Evolutionary conservation across 495 filamentous ascomycete genomes (phyloP), one percentile per base, ranked within the genome.

Genomic region (Tricharina praecox): DNA sequence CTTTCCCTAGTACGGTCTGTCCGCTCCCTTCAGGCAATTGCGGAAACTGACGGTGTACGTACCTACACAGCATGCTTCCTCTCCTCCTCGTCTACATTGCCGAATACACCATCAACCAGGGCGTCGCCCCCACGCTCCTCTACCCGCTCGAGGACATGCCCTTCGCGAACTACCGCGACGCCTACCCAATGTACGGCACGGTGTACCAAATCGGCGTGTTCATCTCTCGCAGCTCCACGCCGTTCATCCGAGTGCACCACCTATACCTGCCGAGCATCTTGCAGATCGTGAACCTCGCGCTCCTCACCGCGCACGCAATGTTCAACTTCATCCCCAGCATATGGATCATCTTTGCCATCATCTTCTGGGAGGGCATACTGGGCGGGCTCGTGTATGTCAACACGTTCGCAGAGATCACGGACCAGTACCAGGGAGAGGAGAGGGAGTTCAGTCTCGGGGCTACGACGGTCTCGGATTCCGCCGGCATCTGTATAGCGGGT

Each of bases 71-170:
- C 28, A 46, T 46, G 43, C 67, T 93, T 2, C 90, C 90, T 0
- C 70, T 97, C 8, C 67, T 95, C 33, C 66, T 97, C 20, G 90
- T 97, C 46, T 97, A 93, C 60, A 72, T 93, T 32, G 83, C 85
- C 44, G 90, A 97, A 68, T 96, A 95, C 61, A 87, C 83, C 50
- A 93, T 95, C 64, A 95, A 95, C 65, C 85, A 90, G 65, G 85
- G 85, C 32, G 82, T 97, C 30, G 70, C 81, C 0, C 90, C 88
- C 0, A 93, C 83, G 0, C 70, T 95, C 9, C 75, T 97, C 26
- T 97, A 93, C 62, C 85, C 86, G 0, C 64, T 94, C 8, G 55
- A 69, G 0, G 64, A 69, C 3, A 78, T 78, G 0, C 88, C 88
- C 1, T 94, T 97, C 59, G 62, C 65, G 36, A 70, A 82, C 54